These are phyloP conservation scores for Aspergillus sp. DNA, from an alignment of 2,329 filamentous ascomycete species.

Conservation along the genomic window DNA sequence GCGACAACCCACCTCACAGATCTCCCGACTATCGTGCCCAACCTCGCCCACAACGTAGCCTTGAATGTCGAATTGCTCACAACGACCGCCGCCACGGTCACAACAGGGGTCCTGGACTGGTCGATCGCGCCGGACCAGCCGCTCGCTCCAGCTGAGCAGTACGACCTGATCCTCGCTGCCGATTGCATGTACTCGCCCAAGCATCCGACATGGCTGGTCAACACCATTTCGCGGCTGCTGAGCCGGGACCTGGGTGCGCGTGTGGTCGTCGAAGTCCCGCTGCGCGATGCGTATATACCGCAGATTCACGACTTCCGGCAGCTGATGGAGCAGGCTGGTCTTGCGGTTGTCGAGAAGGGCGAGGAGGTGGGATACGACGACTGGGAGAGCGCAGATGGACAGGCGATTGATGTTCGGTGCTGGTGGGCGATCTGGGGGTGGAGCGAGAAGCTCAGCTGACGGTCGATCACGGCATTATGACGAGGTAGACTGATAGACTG, in stretches of 20 bases:
- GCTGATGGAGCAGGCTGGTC: constrained; percentile 48
- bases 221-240: constrained; percentile 61
- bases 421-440: constrained; percentile 42
- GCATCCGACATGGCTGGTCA: constrained; percentile 65
- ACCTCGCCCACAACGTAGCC: constrained; percentile 64
- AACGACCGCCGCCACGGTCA: constrained; percentile 47
- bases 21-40: constrained; percentile 70
- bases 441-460: constrained; percentile 22
- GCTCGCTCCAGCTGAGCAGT: constrained; percentile 26
- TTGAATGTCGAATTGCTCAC: constrained; percentile 52
- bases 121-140: constrained; percentile 23
- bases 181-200: constrained; percentile 81
- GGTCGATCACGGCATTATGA: constrained; percentile 16
- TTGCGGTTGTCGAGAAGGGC: constrained; percentile 44
- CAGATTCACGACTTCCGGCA: constrained; percentile 56
- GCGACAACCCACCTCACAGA: constrained; percentile 68
- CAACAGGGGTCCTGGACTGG: constrained; percentile 67
- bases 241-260: constrained; percentile 48
- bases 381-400: constrained; percentile 36
- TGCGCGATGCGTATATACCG: constrained; percentile 57
- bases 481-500: constrained; percentile 22
- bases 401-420: constrained; percentile 34
- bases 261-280: constrained; percentile 70
- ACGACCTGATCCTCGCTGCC: constrained; percentile 66
- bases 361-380: constrained; percentile 40